Evolutionary conservation across 495 filamentous ascomycete species (phyloP), one percentile per base, ranked within the genome.

Genomic region (Podospora pseudoanserina): DNA sequence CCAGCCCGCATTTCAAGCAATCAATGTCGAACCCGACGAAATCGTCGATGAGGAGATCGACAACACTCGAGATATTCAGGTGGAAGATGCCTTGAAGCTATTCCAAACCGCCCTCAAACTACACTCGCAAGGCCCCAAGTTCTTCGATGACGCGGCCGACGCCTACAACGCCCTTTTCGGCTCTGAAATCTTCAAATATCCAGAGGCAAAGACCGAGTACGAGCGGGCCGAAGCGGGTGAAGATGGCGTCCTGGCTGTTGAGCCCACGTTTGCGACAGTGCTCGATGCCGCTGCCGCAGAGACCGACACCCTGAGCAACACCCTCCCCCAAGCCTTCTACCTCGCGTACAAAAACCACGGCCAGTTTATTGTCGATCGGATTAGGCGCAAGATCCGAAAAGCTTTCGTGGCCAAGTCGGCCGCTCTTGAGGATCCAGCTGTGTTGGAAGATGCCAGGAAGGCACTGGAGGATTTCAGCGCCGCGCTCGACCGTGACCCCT

Each of bases 311-410:
- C 87, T 88, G 0, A 91, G 89, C 30, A 96, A 89, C 76, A 91
- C 90, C 53, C 80, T 98, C 4, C 91, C 93, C 0, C 92, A 97
- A 70, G 92, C 95, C 9, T 85, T 97, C 20, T 97, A 96, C 71
- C 85, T 99, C 6, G 89, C 94, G 4, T 92, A 93, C 82, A 99
- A 99, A 74, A 98, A 97, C 75, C 88, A 94, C 79, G 96, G 93
- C 63, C 90, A 97, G 73, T 98, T 93, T 75, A 78, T 89, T 26
- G 82, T 99, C 28, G 95, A 99, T 71, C 82, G 85, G 63, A 82
- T 97, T 23, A 82, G 78, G 63, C 71, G 81, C 65, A 73, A 75
- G 34, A 66, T 76, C 20, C 88, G 87, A 39, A 75, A 80, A 7
- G 70, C 75, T 23, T 68, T 74, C 7, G 63, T 67, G 2, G 68